Evolutionary conservation across 495 filamentous ascomycete species (phyloP), one percentile per base, ranked within the genome.

Genomic region (Bombardia bombarda): DNA sequence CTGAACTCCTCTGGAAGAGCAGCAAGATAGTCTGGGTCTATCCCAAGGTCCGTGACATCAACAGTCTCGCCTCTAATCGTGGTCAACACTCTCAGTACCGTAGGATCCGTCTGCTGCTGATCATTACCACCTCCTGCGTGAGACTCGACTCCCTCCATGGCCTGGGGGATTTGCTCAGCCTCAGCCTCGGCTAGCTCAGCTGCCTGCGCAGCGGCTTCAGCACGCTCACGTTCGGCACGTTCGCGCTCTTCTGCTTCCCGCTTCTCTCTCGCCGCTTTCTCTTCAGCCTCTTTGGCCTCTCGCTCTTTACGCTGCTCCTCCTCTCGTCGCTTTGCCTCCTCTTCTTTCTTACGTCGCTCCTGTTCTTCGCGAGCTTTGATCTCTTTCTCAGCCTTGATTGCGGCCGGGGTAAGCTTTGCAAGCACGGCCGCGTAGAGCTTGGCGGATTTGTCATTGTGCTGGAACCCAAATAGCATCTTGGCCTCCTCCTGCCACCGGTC

Each of bases 1-100:
- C 92, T 77, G 38, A 96, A 78, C 31, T 97, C 92, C 45, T 99
- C 92, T 1, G 92, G 92, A 14, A 99, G 70, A 28, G 88, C 93
- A 42, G 92, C 87, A 3, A 99, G 76, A 61, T 94, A 99, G 31
- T 88, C 88, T 12, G 85, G 77, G 53, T 99, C 92, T 45, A 99
- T 96, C 45, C 89, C 89, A 50, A 99, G 75, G 20, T 80, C 84
- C 4, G 92, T 97, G 42, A 99, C 90, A 57, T 99, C 90, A 35
- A 94, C 69, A 40, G 86, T 77, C 35, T 82, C 80, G 21, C 88
- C 89, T 50, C 88, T 78, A 40, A 99, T 86, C 1, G 77, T 90
- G 6, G 84, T 90, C 37, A 74, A 75, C 36, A 90, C 73, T 12
- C 86, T 85, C 30, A 70, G 57, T 19, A 67, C 70, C 12, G 50